Conservation (phyloP, 345 rosid species). For the Passiflora organensis region DNA sequence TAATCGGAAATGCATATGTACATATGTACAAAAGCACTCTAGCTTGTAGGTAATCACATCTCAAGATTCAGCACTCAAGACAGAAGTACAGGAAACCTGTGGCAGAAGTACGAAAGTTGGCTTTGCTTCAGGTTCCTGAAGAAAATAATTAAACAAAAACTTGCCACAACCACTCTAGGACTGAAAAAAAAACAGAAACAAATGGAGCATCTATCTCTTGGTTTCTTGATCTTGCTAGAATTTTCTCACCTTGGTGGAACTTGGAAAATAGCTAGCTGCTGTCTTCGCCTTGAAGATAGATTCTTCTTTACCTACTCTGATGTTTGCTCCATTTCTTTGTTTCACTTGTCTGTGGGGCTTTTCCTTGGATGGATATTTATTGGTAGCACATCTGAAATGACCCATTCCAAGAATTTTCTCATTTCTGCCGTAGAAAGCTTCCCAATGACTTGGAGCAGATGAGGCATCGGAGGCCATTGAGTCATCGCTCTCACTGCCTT, state of each 20-base stretch:
- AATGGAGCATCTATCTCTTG: background rate
- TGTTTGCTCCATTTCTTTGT: conserved; percentile 28
- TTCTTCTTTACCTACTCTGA: conserved; percentile 27
- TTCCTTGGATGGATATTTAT: conserved; percentile 24
- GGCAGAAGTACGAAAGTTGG: background rate
- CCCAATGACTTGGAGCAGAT: conserved; percentile 50
- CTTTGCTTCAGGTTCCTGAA: background rate
- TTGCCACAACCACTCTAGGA: background rate
- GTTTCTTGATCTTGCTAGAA: conserved; percentile 14
- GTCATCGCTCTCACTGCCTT: conserved; percentile 58
- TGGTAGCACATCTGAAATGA: conserved; percentile 25
- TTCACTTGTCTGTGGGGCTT: conserved; percentile 30
- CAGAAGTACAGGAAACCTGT: background rate
- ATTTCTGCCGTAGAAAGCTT: conserved; percentile 21
- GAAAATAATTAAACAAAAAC: conserved; percentile 4
- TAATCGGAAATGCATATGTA: background rate
- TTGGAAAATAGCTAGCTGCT: conserved; percentile 41
- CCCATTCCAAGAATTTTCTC: conserved; percentile 7
- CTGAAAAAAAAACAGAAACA: background rate
- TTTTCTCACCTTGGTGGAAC: conserved; percentile 42
- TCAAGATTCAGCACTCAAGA: conserved; percentile 2
- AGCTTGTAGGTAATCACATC: background rate
- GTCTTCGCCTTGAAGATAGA: conserved; percentile 29
- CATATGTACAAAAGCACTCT: background rate
- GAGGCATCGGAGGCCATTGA: conserved; percentile 79